Conservation (phyloP, 805 yeast species). For the Dipodascus geniculatus region DNA sequence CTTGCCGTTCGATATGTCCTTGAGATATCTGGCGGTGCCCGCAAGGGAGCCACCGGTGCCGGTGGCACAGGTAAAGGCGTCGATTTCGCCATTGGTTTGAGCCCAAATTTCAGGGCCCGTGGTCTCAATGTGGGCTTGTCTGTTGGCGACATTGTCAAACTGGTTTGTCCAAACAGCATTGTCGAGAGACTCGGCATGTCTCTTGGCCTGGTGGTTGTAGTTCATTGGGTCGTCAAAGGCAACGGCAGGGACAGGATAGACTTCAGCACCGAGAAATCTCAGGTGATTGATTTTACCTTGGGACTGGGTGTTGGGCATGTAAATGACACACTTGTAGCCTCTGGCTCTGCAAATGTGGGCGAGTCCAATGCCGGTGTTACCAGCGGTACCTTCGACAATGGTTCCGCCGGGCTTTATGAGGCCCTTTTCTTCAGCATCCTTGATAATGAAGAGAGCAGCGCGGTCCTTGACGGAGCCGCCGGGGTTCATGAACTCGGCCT, state of each 20-base stretch:
- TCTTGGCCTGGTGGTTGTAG: slow-evolving; percentile 76
- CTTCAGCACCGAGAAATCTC: slow-evolving; percentile 72
- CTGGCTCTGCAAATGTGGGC: slow-evolving; percentile 68
- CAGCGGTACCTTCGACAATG: slow-evolving; percentile 88
- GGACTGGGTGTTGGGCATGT: slow-evolving; percentile 87
- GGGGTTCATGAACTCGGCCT: slow-evolving; percentile 88
- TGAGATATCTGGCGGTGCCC: slow-evolving; percentile 70
- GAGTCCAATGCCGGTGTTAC: slow-evolving; percentile 89
- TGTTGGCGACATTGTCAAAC: slow-evolving; percentile 77
- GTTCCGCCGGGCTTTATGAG: slow-evolving; percentile 67
- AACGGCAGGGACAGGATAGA: slow-evolving; percentile 79
- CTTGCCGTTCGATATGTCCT: slow-evolving; percentile 49
- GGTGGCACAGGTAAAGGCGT: slow-evolving; percentile 80
- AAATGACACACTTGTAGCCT: slow-evolving; percentile 76
- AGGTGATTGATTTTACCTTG: slow-evolving; percentile 67
- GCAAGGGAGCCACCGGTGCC: slow-evolving; percentile 94
- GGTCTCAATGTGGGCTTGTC: slow-evolving; percentile 78
- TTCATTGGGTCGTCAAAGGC: slow-evolving; percentile 73
- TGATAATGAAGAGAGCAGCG: slow-evolving; percentile 67
- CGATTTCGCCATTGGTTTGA: slow-evolving; percentile 65
- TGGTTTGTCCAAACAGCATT: slow-evolving; percentile 93
- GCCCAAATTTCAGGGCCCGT: slow-evolving; percentile 93
- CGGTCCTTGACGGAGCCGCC: slow-evolving; percentile 90
- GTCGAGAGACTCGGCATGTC: slow-evolving; percentile 64
- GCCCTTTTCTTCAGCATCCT: slow-evolving; percentile 60